A percentile compares a stretch with the other conserved stretches of the same genome.
Conservation (phyloP, 176 grass and related monocot genomes). For the Paspalum notatum region DNA sequence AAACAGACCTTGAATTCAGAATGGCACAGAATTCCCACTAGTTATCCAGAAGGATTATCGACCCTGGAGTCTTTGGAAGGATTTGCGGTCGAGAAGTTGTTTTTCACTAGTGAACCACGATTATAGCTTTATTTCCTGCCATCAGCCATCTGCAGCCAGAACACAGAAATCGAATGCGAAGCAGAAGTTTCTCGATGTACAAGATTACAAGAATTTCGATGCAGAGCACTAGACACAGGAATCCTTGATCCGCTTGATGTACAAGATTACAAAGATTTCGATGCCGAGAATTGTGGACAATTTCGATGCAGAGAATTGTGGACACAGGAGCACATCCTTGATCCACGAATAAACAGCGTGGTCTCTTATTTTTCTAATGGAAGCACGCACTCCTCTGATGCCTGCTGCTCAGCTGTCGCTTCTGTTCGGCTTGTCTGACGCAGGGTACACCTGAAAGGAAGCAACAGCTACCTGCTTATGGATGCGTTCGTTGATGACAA, state of each 20-base stretch:
- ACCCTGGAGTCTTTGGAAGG: neutral
- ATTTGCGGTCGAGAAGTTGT: neutral
- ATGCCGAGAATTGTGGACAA: neutral
- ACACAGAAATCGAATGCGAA: neutral
- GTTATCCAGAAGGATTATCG: neutral
- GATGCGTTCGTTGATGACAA: neutral
- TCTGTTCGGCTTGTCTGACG: conserved; percentile 74
- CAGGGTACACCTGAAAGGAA: conserved; percentile 54
- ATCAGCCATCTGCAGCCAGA: neutral
- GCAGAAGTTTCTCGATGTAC: neutral
- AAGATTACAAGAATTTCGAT: neutral
- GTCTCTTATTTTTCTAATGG: conserved; percentile 3
- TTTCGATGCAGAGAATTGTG: neutral
- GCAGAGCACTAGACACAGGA: too few relatives aligned
- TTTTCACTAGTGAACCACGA: neutral
- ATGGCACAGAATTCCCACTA: neutral
- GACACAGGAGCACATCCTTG: neutral
- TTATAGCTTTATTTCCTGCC: conserved; percentile 11
- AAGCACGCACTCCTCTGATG: neutral
- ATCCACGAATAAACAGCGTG: neutral
- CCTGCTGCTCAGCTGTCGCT: conserved; percentile 56
- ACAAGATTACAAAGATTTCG: neutral
- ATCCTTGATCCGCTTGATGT: too few relatives aligned
- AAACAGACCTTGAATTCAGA: too few relatives aligned
- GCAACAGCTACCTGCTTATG: neutral